A percentile compares a stretch with the other conserved stretches of the same genome.
These are phyloP conservation scores for Suillus tomentosus DNA, from an alignment of 768 basidiomycete genomes.

Conservation along the genomic window DNA sequence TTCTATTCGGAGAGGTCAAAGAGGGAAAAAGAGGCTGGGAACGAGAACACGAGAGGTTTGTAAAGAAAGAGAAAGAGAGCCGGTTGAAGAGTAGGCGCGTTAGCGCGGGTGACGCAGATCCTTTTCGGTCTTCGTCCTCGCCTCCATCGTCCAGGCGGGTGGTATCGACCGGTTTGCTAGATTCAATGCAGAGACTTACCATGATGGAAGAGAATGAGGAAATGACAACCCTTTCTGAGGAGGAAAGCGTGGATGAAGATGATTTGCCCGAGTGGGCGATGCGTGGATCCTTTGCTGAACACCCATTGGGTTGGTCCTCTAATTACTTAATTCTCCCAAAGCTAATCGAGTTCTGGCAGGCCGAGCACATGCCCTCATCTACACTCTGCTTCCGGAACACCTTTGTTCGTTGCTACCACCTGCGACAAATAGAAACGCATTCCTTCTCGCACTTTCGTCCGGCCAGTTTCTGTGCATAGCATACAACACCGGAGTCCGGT, in stretches of 20 bases:
- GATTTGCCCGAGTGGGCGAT: conserved; percentile 81
- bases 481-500: conserved; percentile 80
- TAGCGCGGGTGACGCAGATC: conserved; percentile 33
- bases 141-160: conserved; percentile 44
- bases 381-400: conserved; percentile 56
- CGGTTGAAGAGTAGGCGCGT: conserved; percentile 37
- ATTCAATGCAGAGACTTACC: conserved; percentile 50
- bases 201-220: conserved; percentile 60
- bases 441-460: conserved; percentile 63
- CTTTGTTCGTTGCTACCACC: conserved; percentile 45
- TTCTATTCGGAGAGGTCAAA: conserved; percentile 66
- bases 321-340: conserved; percentile 12
- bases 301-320: conserved; percentile 56
- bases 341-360: conserved; percentile 39
- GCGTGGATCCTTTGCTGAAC: conserved; percentile 51
- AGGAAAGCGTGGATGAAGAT: conserved; percentile 60
- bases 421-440: conserved; percentile 34
- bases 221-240: conserved; percentile 45
- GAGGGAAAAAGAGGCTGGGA: conserved; percentile 51
- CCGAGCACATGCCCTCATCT: conserved; percentile 64
- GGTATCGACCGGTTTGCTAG: conserved; percentile 62
- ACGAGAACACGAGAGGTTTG: conserved; percentile 45
- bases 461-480: conserved; percentile 81
- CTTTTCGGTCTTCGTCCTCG: conserved; percentile 24
- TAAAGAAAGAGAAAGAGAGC: conserved; percentile 44